These are phyloP conservation scores for Populus hybrid DNA, from an alignment of 441 rosid species.

Conservation along the genomic window DNA sequence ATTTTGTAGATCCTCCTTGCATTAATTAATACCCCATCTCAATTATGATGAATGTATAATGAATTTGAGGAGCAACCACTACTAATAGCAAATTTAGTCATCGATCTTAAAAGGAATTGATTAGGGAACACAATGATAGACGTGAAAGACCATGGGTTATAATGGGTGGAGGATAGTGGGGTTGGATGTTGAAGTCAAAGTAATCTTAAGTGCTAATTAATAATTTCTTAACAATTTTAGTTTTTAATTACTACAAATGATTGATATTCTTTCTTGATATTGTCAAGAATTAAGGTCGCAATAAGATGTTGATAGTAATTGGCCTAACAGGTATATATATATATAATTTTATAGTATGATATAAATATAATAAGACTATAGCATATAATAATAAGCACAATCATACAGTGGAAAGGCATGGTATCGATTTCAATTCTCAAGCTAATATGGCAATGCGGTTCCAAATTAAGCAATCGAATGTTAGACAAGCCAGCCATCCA, in stretches of 20 bases:
- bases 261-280: constrained; percentile 12
- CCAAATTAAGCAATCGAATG: too few relatives aligned
- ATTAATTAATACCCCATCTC: not conserved
- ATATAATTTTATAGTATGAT: too few relatives aligned
- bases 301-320: not conserved
- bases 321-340: not conserved
- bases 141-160: not conserved
- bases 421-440: not conserved
- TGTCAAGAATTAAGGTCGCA: not conserved
- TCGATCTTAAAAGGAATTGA: not conserved
- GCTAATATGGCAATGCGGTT: not conserved
- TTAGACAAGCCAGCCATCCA: too few relatives aligned
- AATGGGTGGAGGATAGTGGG: constrained; percentile 3
- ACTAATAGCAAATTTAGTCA: not conserved
- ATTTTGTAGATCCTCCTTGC: not conserved
- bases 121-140: constrained; percentile 2
- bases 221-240: not conserved
- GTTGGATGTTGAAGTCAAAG: constrained; percentile 25
- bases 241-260: constrained; percentile 20
- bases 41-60: not conserved
- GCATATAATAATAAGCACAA: not conserved
- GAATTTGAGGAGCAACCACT: not conserved
- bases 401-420: not conserved
- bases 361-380: not conserved
- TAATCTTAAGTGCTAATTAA: constrained; percentile 22